A percentile compares a stretch with the other conserved stretches of the same genome.
These are phyloP conservation scores for Capsicum rhomboideum DNA, from an alignment of 257 asterid genomes.

Conservation along the genomic window DNA sequence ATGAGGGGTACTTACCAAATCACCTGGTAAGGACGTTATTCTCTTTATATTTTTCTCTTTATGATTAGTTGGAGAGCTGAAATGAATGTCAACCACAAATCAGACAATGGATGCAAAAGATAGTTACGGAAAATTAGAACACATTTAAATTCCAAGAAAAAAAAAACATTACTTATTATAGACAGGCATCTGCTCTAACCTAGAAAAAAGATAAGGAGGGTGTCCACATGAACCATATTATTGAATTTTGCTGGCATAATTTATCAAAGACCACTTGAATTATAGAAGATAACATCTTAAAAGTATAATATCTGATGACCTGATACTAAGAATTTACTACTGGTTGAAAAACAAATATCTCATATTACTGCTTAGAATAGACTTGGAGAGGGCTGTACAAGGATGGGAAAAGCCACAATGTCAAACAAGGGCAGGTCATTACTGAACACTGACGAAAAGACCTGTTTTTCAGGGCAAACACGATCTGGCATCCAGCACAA, in stretches of 20 bases:
- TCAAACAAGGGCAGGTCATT: no score
- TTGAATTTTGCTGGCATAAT: not conserved
- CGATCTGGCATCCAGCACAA: no score
- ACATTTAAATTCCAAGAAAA: not conserved
- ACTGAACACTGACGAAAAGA: no score
- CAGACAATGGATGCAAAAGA: not conserved
- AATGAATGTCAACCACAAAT: not conserved
- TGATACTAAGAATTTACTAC: no score
- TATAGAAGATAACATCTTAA: not conserved
- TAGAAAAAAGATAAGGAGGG: not conserved
- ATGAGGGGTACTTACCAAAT: conserved; percentile 40
- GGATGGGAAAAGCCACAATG: no score
- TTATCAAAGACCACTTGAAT: not conserved
- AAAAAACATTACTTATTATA: not conserved
- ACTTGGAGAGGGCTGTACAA: no score
- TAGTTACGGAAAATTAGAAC: not conserved
- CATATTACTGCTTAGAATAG: no score
- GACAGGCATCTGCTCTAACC: not conserved
- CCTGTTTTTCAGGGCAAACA: no score
- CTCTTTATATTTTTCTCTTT: conserved; percentile 62
- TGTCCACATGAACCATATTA: not conserved
- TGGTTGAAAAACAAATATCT: no score
- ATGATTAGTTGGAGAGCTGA: conserved; percentile 60
- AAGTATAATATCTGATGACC: no score
- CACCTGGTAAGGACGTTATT: conserved; percentile 73